Evolutionary conservation across 768 basidiomycete genomes (phyloP), one percentile per base, ranked within the genome.

Genomic region (Amanita jacksonii): DNA sequence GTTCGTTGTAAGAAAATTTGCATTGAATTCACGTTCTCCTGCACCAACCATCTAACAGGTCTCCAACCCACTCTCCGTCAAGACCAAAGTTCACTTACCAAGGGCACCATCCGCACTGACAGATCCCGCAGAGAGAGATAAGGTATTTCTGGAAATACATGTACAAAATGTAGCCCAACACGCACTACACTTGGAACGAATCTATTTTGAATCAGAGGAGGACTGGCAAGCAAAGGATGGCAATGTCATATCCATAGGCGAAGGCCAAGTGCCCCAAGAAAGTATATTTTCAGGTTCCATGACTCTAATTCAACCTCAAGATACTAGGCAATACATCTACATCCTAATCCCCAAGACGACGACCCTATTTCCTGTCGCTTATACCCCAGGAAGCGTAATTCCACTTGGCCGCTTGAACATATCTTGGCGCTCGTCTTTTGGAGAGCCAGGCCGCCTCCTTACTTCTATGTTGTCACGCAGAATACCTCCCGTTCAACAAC

Each of bases 1-100:
- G 57, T 94, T 93, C 62, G 77, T 76, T 38, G 89, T 93, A 56
- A 58, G 85, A 73, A 19, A 4, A 37, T 34, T 42, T 28, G 45
- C 28, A 32, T 12, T 31, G 28, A 37, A 38, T 9, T 33, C 16
- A 16, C 45, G 28, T 27, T 23, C 13, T 10, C 15, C 44, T 45
- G 10, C 31, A 30, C 12, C 8, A n/a, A n/a, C 27, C 12, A 6
- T 12, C 13, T 24, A 5, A 4, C 51, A 94, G 89, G 90, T 92
- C 19, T 84, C 81, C n/a, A 93, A 94, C 52, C 93, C 93, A 1
- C 67, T 97, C 10, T 89, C 89, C 0, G 92, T 97, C 46, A 94
- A 94, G 63, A 96, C 92, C 10, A 93, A 93, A 60, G 88, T 94
- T 0, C 88, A 96, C 58, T 55, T 69, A 2, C 75, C 87, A 1